Conservation (phyloP, 2,329 filamentous ascomycete species). For the Fusarium pilosicola region DNA sequence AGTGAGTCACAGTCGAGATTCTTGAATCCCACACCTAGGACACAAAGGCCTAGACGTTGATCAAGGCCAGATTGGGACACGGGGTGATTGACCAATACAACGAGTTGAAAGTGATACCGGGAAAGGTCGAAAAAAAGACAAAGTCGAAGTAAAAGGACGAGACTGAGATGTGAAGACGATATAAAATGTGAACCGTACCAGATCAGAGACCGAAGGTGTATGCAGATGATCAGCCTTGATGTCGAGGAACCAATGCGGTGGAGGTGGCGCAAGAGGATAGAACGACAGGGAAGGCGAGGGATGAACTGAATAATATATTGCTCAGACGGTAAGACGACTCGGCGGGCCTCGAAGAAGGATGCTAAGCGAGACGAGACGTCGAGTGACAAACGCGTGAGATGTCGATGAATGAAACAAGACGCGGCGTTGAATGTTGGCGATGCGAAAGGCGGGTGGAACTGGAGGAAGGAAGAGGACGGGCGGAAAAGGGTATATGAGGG, state of each 20-base stretch:
- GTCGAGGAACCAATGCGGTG: slow-evolving; percentile 23
- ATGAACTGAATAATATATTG: slow-evolving; percentile 31
- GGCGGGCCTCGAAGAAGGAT: neutral
- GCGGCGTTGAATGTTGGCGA: slow-evolving; percentile 24
- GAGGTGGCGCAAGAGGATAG: slow-evolving; percentile 28
- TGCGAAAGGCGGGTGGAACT: slow-evolving; percentile 42
- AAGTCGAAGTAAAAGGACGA: slow-evolving; percentile 10
- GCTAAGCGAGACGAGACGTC: slow-evolving; percentile 20
- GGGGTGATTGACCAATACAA: slow-evolving; percentile 37
- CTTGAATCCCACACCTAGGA: slow-evolving; percentile 42
- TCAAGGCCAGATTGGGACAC: slow-evolving; percentile 32
- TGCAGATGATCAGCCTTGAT: slow-evolving; percentile 22
- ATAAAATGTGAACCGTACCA: slow-evolving; percentile 40
- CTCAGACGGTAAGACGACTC: slow-evolving; percentile 22
- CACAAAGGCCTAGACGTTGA: slow-evolving; percentile 37
- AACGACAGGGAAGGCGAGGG: slow-evolving; percentile 25
- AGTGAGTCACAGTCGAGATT: slow-evolving; percentile 49
- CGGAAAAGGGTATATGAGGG: slow-evolving; percentile 44
- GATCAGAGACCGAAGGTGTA: slow-evolving; percentile 31
- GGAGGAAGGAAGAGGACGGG: slow-evolving; percentile 37
- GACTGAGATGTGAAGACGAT: slow-evolving; percentile 23
- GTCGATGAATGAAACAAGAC: slow-evolving; percentile 24
- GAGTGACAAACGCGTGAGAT: slow-evolving; percentile 23
- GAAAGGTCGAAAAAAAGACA: slow-evolving; percentile 9
- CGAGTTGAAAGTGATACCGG: slow-evolving; percentile 17